Conservation (phyloP, 768 basidiomycete species). For the Termitomyces sp. region DNA sequence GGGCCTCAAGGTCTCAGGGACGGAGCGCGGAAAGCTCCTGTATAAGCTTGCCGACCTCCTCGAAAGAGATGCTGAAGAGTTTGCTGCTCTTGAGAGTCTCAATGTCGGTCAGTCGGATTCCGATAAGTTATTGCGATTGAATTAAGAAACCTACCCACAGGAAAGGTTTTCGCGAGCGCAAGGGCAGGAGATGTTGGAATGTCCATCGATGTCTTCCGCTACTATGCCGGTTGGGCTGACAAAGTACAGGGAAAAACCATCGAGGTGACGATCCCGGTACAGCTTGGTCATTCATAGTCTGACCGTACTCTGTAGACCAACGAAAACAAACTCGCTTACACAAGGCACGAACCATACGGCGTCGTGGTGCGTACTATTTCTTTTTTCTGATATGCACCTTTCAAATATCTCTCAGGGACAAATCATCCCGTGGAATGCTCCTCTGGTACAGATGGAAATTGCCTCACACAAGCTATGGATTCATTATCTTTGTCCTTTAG, state of each 20-base stretch:
- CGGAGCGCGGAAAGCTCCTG: conserved; percentile 20
- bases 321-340: conserved; percentile 23
- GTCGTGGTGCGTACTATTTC: conserved; percentile 20
- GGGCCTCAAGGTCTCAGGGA: conserved; percentile 55
- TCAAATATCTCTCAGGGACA: conserved; percentile 27
- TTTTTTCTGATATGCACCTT: not conserved
- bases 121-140: not conserved
- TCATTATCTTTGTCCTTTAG: not conserved
- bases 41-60: conserved; percentile 26
- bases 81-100: conserved; percentile 22
- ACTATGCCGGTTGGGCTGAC: conserved; percentile 87
- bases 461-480: not conserved
- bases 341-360: conserved; percentile 50
- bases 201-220: conserved; percentile 47
- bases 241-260: conserved; percentile 70
- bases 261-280: conserved; percentile 27
- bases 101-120: conserved; percentile 15
- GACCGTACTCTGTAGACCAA: conserved; percentile 15
- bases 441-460: conserved; percentile 14
- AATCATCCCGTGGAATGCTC: conserved; percentile 56
- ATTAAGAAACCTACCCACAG: conserved; percentile 17
- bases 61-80: conserved; percentile 20
- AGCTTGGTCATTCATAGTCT: not conserved
- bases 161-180: conserved; percentile 49
- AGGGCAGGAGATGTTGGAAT: conserved; percentile 39